Evolutionary conservation across 2,329 filamentous ascomycete species (phyloP), one percentile per base, ranked within the genome.

Genomic region (Orbilia quercus): DNA sequence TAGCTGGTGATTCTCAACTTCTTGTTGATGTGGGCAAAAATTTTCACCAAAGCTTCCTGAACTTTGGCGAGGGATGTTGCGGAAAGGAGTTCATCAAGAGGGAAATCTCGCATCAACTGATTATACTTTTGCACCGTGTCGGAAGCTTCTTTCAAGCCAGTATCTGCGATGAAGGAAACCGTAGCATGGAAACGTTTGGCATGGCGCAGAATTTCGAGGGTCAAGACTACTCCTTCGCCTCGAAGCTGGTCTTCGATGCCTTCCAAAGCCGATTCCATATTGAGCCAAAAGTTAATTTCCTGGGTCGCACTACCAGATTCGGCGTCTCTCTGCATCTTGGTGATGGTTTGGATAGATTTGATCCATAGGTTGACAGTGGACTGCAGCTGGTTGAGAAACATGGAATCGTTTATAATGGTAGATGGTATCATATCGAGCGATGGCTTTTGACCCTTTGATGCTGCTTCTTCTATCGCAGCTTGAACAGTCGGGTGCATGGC

Each of bases 41-140:
- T 96, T 78, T 93, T 87, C 47, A 89, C 87, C 75, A 99, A 87
- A 5, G 95, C 91, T 78, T 98, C 93, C 78, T 95, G 89, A 1
- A 96, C 88, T 81, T 96, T 97, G 78, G 89, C 84, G 47, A 99
- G 82, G 0, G 93, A 94, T 0, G 93, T 96, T 0, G 95, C 93
- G 14, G 95, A 96, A 16, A 97, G 86, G 25, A 99, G 83, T 80
- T 99, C 95, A 79, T 98, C 94, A 34, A 99, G 84, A 0, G 95
- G 95, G 76, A 99, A 98, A 80, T 99, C 96, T 75, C 95, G 90
- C 91, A 99, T 98, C 22, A 99, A 86, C 82, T 96, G 91, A 80
- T 99, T 99, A 84, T 98, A 99, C 81, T 97, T 97, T 81, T 96
- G 92, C 50, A 99, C 96, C 64, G 91, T 90, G 75, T 99, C 95